Base-by-base conservation (phyloP, 177 flowering plant species). In the Telopea speciosissima region DNA sequence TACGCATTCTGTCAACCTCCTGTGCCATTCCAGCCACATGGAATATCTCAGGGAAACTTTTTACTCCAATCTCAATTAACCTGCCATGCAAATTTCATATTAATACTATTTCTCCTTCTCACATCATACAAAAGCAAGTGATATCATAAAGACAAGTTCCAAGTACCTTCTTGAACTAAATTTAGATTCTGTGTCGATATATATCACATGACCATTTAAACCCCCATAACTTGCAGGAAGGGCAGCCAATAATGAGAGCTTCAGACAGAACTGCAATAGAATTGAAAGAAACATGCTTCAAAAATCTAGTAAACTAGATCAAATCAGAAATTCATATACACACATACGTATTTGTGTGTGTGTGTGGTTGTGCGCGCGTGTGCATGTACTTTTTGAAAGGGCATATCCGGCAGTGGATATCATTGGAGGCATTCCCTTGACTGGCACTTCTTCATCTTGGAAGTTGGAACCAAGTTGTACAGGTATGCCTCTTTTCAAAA, bases 161-260 rank as follows among this genome's bases (percentile, higher is more conserved):
- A 49, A 10, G 22, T 78, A 92, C 96, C 97, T 88, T 86, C 78
- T 88, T 72, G 96, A 88, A 79, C 89, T 87, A 71, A 92, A 90
- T 69, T 90, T 92, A 62, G 93, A 88, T 77, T 90, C 96, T 21
- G 84, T 85, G 76, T 92, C 96, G 71, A 92, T 83, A 69, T 92
- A 89, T 65, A 92, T 83, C 26, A 86, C 92, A 71, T 67, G 87
- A 24, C 96, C 96, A 82, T 85, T 81, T 77, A 92, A 75, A 61
- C 95, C 96, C 75, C 96, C 98, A 83, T 72, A 83, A 73, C 71
- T 75, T 54, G 76, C 19, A 33, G 96, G 98, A 61, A 92, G 71
- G 40, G 96, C 83, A 69, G 93, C 98, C 77, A 87, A 79, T 33
- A 92, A 68, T 5, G 98, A 70, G 68, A 92, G 88, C 85, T 90